Conservation (phyloP, 1,284 basidiomycete genomes). For the Ceratobasidium sp. region DNA sequence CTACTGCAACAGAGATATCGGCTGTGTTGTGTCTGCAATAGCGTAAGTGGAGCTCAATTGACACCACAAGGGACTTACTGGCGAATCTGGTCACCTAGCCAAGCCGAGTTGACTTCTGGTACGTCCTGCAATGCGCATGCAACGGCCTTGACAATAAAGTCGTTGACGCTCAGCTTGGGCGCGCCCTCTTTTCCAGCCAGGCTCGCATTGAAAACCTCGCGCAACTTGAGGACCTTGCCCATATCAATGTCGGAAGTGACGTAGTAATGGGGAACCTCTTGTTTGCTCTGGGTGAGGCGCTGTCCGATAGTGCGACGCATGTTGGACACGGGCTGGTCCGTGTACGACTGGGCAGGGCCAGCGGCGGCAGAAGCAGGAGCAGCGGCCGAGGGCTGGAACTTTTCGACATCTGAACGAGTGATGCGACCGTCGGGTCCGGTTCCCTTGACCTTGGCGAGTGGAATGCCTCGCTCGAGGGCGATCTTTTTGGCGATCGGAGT, state of each 20-base stretch:
- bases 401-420: slow-evolving; percentile 92
- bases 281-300: slow-evolving; percentile 92
- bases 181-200: slow-evolving; percentile 82
- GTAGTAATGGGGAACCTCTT: slow-evolving; percentile 97
- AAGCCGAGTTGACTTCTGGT: slow-evolving; percentile 97
- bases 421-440: slow-evolving; percentile 95
- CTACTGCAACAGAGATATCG: slow-evolving; percentile 96
- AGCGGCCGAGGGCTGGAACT: slow-evolving; percentile 68
- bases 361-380: slow-evolving; percentile 54
- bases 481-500: slow-evolving; percentile 96
- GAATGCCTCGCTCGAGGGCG: slow-evolving; percentile 93
- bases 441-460: slow-evolving; percentile 90
- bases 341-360: slow-evolving; percentile 70
- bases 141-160: slow-evolving; percentile 97
- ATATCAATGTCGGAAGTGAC: slow-evolving; percentile 95
- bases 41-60: slow-evolving; percentile 1
- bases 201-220: slow-evolving; percentile 94
- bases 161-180: slow-evolving; percentile 95
- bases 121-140: slow-evolving; percentile 92
- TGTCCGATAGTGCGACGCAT: slow-evolving; percentile 95
- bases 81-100: slow-evolving; percentile 95
- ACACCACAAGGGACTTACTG: slow-evolving; percentile 64
- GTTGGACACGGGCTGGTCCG: slow-evolving; percentile 89
- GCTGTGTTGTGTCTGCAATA: slow-evolving; percentile 85
- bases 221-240: slow-evolving; percentile 94